A percentile compares a stretch with the other conserved stretches of the same genome.
Evolutionary conservation across 176 grass and related monocot species (phyloP).

Genomic region (Typha latifolia): DNA sequence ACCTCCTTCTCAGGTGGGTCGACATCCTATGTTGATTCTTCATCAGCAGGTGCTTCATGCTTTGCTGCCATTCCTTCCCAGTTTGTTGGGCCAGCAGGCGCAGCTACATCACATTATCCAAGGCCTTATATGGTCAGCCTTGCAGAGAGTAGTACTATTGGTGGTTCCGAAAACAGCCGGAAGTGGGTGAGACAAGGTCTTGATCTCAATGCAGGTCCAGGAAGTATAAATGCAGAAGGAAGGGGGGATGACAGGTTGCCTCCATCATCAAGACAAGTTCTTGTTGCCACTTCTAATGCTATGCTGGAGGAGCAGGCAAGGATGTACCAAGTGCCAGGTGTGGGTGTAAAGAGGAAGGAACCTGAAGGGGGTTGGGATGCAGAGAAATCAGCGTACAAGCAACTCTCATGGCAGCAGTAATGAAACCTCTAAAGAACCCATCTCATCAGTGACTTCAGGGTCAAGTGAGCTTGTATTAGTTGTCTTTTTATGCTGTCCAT

Average conservation of each 20-base stretch:
- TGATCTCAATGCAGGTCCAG: constrained; percentile 77
- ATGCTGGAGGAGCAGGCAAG: constrained; percentile 62
- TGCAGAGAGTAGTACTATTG: constrained; percentile 49
- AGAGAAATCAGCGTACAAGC: constrained; percentile 60
- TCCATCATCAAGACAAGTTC: constrained; percentile 40
- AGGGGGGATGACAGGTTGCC: constrained; percentile 48
- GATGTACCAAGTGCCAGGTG: constrained; percentile 44
- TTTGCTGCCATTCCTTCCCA: constrained; percentile 35
- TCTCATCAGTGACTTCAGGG: constrained; percentile 15
- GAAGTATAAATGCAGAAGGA: constrained; percentile 43
- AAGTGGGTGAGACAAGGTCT: constrained; percentile 61
- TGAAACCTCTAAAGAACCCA: neutral
- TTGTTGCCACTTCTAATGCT: constrained; percentile 35
- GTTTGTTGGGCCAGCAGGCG: constrained; percentile 41
- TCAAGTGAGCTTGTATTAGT: constrained; percentile 27
- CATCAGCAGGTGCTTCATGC: constrained; percentile 27
- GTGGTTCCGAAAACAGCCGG: constrained; percentile 40
- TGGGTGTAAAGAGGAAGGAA: constrained; percentile 71
- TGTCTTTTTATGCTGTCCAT: neutral
- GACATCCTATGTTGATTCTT: constrained; percentile 32
- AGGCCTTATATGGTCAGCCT: constrained; percentile 64
- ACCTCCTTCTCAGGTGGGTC: constrained; percentile 44
- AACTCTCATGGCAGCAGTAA: constrained; percentile 67
- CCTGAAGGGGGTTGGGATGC: constrained; percentile 72
- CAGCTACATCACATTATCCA: constrained; percentile 39